Conservation (phyloP, 805 yeast genomes). For the Isabelozyma pseudorhagii region DNA sequence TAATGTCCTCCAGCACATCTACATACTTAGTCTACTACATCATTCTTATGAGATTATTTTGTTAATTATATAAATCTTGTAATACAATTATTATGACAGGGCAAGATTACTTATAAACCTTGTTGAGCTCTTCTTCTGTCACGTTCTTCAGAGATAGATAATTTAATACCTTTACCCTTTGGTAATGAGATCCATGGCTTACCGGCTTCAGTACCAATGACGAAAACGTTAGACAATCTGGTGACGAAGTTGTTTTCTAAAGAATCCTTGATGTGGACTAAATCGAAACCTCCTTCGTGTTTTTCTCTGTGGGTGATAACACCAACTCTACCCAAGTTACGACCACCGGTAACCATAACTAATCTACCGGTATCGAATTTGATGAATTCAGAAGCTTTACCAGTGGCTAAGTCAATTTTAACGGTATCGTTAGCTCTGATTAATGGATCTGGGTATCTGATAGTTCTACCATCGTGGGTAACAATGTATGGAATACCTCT, state of each 20-base stretch:
- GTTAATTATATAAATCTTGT: too few species aligned
- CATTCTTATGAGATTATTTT: neutral
- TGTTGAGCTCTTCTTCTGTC: slow-evolving; percentile 44
- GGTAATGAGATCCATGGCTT: slow-evolving; percentile 40
- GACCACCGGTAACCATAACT: slow-evolving; percentile 44
- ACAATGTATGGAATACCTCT: slow-evolving; percentile 23
- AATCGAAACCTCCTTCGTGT: slow-evolving; percentile 44
- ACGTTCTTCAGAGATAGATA: slow-evolving; percentile 41
- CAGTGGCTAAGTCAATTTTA: slow-evolving; percentile 23
- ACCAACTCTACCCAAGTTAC: slow-evolving; percentile 44
- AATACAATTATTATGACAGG: neutral
- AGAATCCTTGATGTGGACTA: slow-evolving; percentile 40
- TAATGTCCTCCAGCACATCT: too few species aligned
- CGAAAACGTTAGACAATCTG: slow-evolving; percentile 41
- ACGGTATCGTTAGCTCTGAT: slow-evolving; percentile 21
- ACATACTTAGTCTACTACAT: too few species aligned
- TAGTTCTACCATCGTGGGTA: slow-evolving; percentile 26
- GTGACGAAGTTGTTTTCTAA: slow-evolving; percentile 41
- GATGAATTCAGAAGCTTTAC: slow-evolving; percentile 25
- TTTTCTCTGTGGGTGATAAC: slow-evolving; percentile 41
- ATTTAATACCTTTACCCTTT: slow-evolving; percentile 44
- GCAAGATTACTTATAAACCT: slow-evolving; percentile 21
- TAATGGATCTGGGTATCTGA: slow-evolving; percentile 25
- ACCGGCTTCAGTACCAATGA: slow-evolving; percentile 40
- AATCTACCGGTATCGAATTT: slow-evolving; percentile 39